phyloP scores from a whole-genome alignment of 495 filamentous ascomycete genomes.

The Rhizodiscina lignyota region DNA sequence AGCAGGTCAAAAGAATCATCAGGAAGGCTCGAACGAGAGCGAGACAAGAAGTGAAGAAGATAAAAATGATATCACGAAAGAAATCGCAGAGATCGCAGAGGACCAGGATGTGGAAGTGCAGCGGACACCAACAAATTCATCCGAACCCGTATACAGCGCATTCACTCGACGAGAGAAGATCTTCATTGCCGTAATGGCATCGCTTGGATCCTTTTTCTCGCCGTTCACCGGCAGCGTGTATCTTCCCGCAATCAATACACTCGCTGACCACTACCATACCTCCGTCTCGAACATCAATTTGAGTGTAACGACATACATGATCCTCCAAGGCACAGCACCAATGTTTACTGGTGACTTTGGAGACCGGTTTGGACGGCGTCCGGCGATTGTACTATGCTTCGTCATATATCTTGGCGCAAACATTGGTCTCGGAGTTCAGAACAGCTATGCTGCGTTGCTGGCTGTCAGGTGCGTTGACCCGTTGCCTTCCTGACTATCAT shows the following conservation, averaged over 20 bases:
- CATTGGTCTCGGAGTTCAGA: slow-evolving; percentile 30
- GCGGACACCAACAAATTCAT: no score
- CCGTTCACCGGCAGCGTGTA: not conserved
- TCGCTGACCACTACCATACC: not conserved
- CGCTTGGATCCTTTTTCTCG: not conserved
- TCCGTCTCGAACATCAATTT: not conserved
- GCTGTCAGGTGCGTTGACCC: no score
- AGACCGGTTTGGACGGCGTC: slow-evolving; percentile 27
- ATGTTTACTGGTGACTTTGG: slow-evolving; percentile 25
- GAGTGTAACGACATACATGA: slow-evolving; percentile 4
- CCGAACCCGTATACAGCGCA: not conserved
- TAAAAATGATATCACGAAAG: no score
- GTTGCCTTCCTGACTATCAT: no score
- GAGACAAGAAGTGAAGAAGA: no score
- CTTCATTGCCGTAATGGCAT: not conserved
- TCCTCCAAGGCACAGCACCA: slow-evolving; percentile 18
- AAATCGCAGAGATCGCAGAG: no score
- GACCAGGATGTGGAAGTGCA: no score
- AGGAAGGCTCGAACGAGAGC: no score
- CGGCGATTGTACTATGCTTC: slow-evolving; percentile 27
- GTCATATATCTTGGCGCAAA: slow-evolving; percentile 28
- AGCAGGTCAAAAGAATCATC: no score
- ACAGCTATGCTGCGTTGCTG: slow-evolving; percentile 29
- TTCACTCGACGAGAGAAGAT: not conserved
- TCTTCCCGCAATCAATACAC: not conserved